phyloP scores from a whole-genome alignment of 2,329 filamentous ascomycete species.

The Penicillium sp. region DNA sequence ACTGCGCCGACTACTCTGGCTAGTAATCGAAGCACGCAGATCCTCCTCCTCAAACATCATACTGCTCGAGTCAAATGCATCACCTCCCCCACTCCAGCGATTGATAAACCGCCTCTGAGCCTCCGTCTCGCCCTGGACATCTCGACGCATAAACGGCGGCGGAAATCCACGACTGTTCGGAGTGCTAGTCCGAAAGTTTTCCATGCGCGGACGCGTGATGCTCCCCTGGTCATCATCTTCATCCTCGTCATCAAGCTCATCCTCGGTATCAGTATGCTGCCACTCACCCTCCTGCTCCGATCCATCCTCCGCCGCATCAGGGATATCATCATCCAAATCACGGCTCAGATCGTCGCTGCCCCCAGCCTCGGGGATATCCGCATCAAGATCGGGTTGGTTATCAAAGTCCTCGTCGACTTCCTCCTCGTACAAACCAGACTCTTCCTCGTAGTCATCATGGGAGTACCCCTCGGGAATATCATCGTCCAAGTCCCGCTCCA shows the following conservation, averaged over 20 bases:
- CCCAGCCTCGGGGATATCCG: slow-evolving; percentile 63
- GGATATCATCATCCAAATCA: slow-evolving; percentile 73
- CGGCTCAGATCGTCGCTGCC: slow-evolving; percentile 59
- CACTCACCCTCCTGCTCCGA: slow-evolving; percentile 62
- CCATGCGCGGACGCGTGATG: slow-evolving; percentile 32
- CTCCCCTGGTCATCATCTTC: slow-evolving; percentile 40
- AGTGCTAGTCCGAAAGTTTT: slow-evolving; percentile 40
- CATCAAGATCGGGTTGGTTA: slow-evolving; percentile 55
- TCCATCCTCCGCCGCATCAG: slow-evolving; percentile 56
- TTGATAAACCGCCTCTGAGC: slow-evolving; percentile 36
- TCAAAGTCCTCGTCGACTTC: slow-evolving; percentile 46
- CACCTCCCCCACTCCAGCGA: slow-evolving; percentile 43
- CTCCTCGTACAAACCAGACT: slow-evolving; percentile 37
- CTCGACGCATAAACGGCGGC: slow-evolving; percentile 30
- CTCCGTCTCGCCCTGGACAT: slow-evolving; percentile 40
- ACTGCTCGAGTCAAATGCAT: slow-evolving; percentile 42
- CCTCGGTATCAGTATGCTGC: slow-evolving; percentile 78
- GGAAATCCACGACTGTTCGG: slow-evolving; percentile 37
- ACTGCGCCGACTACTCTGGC: slow-evolving; percentile 38
- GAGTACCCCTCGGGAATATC: slow-evolving; percentile 63
- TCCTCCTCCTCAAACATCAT: slow-evolving; percentile 42
- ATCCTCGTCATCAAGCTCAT: slow-evolving; percentile 55
- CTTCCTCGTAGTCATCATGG: slow-evolving; percentile 47
- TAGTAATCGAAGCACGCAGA: slow-evolving; percentile 39
- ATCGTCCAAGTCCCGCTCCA: slow-evolving; percentile 58